A percentile compares a stretch with the other conserved stretches of the same genome.
phyloP scores from a whole-genome alignment of 2,329 filamentous ascomycete genomes.

The Plenodomus biglobosus region DNA sequence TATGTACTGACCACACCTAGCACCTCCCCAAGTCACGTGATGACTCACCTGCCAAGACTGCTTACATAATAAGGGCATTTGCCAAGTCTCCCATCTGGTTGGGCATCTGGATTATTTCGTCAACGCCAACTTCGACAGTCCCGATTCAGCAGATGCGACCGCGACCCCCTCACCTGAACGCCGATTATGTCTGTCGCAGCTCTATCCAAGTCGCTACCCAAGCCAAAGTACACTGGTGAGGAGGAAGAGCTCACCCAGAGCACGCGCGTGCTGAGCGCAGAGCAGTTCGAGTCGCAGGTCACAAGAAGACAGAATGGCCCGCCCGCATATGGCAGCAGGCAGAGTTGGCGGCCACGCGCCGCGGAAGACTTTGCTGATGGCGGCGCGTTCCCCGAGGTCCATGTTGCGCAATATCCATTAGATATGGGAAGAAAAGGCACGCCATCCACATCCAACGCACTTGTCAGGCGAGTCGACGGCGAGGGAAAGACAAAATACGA shows the following conservation, averaged over 20 bases:
- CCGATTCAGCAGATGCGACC: neutral
- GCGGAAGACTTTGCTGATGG: slow-evolving; percentile 95
- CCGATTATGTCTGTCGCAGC: slow-evolving; percentile 53
- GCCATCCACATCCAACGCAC: slow-evolving; percentile 69
- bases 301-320: slow-evolving; percentile 71
- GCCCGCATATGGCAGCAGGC: slow-evolving; percentile 82
- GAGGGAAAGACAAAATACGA: slow-evolving; percentile 97
- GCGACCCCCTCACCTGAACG: neutral
- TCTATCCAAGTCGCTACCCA: slow-evolving; percentile 78
- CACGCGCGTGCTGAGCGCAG: slow-evolving; percentile 77
- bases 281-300: slow-evolving; percentile 82
- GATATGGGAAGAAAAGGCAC: slow-evolving; percentile 83
- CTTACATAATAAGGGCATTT: neutral
- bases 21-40: too few relatives aligned
- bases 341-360: slow-evolving; percentile 85
- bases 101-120: neutral
- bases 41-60: neutral
- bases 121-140: neutral
- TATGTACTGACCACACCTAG: too few relatives aligned
- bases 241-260: slow-evolving; percentile 82
- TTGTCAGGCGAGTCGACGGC: slow-evolving; percentile 87
- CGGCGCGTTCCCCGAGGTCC: slow-evolving; percentile 91
- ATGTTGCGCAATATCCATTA: slow-evolving; percentile 91
- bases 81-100: neutral
- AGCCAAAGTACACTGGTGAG: slow-evolving; percentile 87